These are phyloP conservation scores for Fusarium incarnatum DNA, from an alignment of 2,329 filamentous ascomycete species.

Conservation along the genomic window DNA sequence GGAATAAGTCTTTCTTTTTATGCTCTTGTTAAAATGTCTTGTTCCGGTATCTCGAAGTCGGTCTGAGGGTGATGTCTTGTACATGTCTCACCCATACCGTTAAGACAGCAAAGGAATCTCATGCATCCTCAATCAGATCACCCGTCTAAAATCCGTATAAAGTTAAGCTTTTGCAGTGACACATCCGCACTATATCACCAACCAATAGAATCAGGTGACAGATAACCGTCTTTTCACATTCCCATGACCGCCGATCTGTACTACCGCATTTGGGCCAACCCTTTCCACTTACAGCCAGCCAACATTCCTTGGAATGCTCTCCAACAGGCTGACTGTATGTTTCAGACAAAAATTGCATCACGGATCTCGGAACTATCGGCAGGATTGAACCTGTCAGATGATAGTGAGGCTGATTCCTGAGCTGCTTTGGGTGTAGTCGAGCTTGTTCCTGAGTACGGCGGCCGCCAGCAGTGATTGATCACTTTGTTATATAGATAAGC, in stretches of 20 bases:
- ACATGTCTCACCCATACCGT: background rate
- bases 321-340: background rate
- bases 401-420: background rate
- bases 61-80: background rate
- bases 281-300: background rate
- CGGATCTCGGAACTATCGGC: background rate
- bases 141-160: background rate
- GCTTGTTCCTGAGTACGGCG: background rate
- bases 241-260: background rate
- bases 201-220: background rate
- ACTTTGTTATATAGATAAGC: background rate
- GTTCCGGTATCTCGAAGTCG: no score
- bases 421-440: constrained; percentile 6
- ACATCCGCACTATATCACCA: background rate
- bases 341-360: background rate
- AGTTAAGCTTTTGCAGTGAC: background rate
- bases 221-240: background rate
- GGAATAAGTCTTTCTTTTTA: no score
- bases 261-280: background rate
- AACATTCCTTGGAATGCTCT: constrained; percentile 10
- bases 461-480: background rate
- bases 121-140: background rate
- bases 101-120: background rate
- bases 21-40: background rate
- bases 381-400: background rate